Percentiles rank a stretch among this genome's conserved stretches.
phyloP scores from a whole-genome alignment of 352 stramenopile species.

The Phytophthora meadii region DNA sequence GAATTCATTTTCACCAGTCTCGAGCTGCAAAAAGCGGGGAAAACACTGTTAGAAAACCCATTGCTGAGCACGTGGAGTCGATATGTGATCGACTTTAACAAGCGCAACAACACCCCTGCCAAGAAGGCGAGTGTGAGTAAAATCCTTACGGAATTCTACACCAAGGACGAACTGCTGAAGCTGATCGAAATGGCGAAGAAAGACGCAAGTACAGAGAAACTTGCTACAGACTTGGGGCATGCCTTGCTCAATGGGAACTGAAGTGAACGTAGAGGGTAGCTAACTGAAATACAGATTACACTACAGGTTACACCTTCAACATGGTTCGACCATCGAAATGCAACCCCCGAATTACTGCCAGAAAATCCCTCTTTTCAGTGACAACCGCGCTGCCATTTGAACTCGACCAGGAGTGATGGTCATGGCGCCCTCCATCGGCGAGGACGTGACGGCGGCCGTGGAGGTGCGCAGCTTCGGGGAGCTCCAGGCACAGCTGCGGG shows the following conservation, averaged over 20 bases:
- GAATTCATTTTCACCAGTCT: background rate
- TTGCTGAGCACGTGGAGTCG: background rate
- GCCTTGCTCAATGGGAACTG: background rate
- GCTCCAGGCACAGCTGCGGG: slow-evolving; percentile 62
- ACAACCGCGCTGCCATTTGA: slow-evolving; percentile 16
- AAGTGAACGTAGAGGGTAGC: too few species aligned
- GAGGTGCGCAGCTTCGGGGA: slow-evolving; percentile 62
- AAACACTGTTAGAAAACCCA: background rate
- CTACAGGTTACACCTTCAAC: too few species aligned
- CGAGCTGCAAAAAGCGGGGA: background rate
- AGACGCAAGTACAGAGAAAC: background rate
- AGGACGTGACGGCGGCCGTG: slow-evolving; percentile 46
- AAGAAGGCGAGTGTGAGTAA: background rate
- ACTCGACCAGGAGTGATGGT: background rate
- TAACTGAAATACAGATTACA: too few species aligned
- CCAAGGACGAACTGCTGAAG: background rate
- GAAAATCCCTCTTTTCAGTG: slow-evolving; percentile 15
- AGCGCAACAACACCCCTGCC: background rate
- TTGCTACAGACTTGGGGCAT: background rate
- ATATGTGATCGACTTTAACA: background rate
- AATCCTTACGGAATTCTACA: background rate
- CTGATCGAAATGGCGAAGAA: background rate
- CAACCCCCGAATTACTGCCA: background rate
- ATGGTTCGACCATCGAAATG: too few species aligned
- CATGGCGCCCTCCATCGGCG: slow-evolving; percentile 41